A percentile compares a stretch with the other conserved stretches of the same genome.
phyloP scores from a whole-genome alignment of 768 basidiomycete genomes.

The Paxillus involutus region DNA sequence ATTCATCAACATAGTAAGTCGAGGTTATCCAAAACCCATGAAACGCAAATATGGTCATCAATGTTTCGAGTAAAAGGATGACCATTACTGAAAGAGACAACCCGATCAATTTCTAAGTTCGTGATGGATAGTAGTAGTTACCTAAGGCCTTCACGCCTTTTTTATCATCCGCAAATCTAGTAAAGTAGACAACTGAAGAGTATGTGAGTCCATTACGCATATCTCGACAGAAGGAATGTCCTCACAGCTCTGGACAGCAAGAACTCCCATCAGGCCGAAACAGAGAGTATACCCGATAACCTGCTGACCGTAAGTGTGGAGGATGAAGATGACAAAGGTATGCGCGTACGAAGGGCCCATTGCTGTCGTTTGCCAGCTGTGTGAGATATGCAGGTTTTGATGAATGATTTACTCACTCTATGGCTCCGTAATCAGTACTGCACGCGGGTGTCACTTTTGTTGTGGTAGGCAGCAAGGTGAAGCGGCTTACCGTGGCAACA shows the following conservation, averaged over 20 bases:
- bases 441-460: too few species aligned
- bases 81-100: slow-evolving; percentile 1
- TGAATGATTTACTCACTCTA: too few species aligned
- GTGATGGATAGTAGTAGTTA: background rate
- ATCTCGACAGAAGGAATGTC: background rate
- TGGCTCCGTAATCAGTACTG: too few species aligned
- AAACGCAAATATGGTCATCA: slow-evolving; percentile 12
- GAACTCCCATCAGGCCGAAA: slow-evolving; percentile 15
- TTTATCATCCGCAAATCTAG: slow-evolving; percentile 14
- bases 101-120: background rate
- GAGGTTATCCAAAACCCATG: slow-evolving; percentile 9
- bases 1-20: background rate
- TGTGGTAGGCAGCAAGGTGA: too few species aligned
- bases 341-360: slow-evolving; percentile 12
- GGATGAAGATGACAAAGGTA: background rate
- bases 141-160: slow-evolving; percentile 14
- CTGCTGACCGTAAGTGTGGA: background rate
- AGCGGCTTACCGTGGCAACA: too few species aligned
- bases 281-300: slow-evolving; percentile 13
- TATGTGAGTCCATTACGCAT: background rate
- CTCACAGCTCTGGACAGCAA: slow-evolving; percentile 16
- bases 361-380: background rate
- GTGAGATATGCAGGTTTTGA: too few species aligned
- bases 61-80: slow-evolving; percentile 16
- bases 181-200: slow-evolving; percentile 17